A percentile compares a stretch with the other conserved stretches of the same genome.
phyloP scores from a whole-genome alignment of 2,329 filamentous ascomycete genomes.

The Neonectria sp. region DNA sequence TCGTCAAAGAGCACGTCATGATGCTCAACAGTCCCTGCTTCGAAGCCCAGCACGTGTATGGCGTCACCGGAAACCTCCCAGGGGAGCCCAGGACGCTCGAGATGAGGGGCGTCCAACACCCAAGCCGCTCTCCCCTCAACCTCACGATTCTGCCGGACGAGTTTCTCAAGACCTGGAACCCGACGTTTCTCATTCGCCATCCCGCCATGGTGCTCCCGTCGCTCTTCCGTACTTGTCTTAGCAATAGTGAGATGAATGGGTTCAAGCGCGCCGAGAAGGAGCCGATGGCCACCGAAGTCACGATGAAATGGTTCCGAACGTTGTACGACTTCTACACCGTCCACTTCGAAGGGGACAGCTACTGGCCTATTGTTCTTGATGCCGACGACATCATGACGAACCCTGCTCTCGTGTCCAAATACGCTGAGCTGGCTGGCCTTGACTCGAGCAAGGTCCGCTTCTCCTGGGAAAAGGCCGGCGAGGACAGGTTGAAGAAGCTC shows the following conservation, averaged over 20 bases:
- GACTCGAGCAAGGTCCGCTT: constrained; percentile 30
- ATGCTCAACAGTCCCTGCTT: constrained; percentile 30
- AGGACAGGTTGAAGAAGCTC: constrained; percentile 16
- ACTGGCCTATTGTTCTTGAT: constrained; percentile 40
- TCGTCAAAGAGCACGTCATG: constrained; percentile 36
- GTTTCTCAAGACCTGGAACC: constrained; percentile 41
- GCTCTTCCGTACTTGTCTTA: constrained; percentile 32
- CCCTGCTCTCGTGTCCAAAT: constrained; percentile 32
- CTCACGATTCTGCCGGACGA: constrained; percentile 39
- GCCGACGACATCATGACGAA: constrained; percentile 39
- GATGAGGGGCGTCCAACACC: neutral
- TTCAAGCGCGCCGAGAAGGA: constrained; percentile 15
- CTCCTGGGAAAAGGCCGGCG: constrained; percentile 28
- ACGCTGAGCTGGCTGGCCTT: constrained; percentile 31
- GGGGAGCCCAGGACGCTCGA: constrained; percentile 20
- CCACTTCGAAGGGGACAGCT: constrained; percentile 25
- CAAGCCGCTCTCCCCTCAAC: constrained; percentile 34
- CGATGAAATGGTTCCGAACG: constrained; percentile 31
- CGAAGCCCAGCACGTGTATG: constrained; percentile 21
- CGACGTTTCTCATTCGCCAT: constrained; percentile 41
- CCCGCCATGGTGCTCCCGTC: constrained; percentile 35
- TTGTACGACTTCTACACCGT: constrained; percentile 36
- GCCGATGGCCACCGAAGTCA: constrained; percentile 27
- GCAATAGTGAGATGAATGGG: constrained; percentile 2
- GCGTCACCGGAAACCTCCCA: neutral